phyloP scores from a whole-genome alignment of 177 flowering plant genomes.

The Tripterygium wilfordii region DNA sequence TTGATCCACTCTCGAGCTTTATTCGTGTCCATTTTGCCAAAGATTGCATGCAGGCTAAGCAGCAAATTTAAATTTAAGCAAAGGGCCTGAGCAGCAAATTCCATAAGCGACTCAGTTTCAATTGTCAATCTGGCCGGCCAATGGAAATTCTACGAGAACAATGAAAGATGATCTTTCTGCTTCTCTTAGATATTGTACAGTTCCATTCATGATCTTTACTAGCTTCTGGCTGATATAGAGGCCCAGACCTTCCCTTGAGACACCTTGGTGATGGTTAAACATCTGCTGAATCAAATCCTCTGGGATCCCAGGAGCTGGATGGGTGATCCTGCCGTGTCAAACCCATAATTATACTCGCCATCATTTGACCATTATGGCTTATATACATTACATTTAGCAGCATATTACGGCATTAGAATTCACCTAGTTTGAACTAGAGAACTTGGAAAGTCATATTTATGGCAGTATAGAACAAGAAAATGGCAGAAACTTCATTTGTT shows the following conservation, averaged over 20 bases:
- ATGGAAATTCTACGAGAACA: slow-evolving; percentile 62
- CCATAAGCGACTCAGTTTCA: background rate
- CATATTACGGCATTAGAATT: no score
- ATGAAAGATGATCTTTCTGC: slow-evolving; percentile 70
- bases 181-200: slow-evolving; percentile 70
- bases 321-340: slow-evolving; percentile 47
- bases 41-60: no score
- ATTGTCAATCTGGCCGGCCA: slow-evolving; percentile 17
- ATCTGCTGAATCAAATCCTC: slow-evolving; percentile 68
- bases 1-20: no score
- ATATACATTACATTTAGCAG: no score
- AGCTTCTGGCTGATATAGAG: slow-evolving; percentile 75
- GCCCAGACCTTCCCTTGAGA: slow-evolving; percentile 77
- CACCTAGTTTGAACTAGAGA: no score
- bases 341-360: background rate
- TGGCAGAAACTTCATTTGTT: no score
- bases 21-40: no score
- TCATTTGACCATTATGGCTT: no score
- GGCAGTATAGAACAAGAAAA: no score
- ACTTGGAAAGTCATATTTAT: no score
- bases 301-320: slow-evolving; percentile 86
- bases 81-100: background rate
- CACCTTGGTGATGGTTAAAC: slow-evolving; percentile 49
- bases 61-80: background rate
- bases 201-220: slow-evolving; percentile 78